Conservation (phyloP, 2,329 filamentous ascomycete species). For the Pseudogymnoascus sp. region DNA sequence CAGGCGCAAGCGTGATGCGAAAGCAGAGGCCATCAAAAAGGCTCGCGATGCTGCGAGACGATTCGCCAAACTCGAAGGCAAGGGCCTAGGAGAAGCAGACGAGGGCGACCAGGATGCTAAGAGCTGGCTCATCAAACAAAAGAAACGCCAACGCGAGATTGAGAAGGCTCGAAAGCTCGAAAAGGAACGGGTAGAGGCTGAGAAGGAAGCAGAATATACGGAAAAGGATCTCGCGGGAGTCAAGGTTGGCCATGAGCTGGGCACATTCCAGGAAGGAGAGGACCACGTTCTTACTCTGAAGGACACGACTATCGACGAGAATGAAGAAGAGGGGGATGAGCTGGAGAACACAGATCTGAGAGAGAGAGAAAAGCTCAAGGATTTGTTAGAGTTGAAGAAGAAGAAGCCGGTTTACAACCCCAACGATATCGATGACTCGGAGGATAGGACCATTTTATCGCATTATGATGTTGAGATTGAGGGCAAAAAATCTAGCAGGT, state of each 20-base stretch:
- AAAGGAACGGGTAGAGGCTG: conserved; percentile 68
- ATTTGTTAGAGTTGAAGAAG: conserved; percentile 81
- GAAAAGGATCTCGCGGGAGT: conserved; percentile 82
- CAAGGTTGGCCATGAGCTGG: conserved; percentile 82
- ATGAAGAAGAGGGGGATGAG: conserved; percentile 84
- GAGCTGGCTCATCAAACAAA: conserved; percentile 80
- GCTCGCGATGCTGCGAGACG: conserved; percentile 78
- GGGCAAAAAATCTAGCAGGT: conserved; percentile 80
- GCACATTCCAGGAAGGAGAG: conserved; percentile 70
- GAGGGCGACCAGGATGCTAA: conserved; percentile 67
- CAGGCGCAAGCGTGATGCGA: conserved; percentile 72
- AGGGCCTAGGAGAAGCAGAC: conserved; percentile 71
- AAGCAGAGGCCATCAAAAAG: conserved; percentile 76
- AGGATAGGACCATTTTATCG: conserved; percentile 62
- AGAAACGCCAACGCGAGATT: conserved; percentile 91
- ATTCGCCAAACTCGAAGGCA: conserved; percentile 68
- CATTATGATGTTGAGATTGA: conserved; percentile 95
- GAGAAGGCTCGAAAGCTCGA: conserved; percentile 65
- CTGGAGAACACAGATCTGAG: conserved; percentile 69
- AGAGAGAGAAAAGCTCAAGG: conserved; percentile 64
- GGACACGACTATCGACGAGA: conserved; percentile 76
- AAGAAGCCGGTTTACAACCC: conserved; percentile 85
- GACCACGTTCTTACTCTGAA: conserved; percentile 94
- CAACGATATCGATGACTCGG: conserved; percentile 59
- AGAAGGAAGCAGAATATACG: conserved; percentile 67